phyloP scores from a whole-genome alignment of 2,329 filamentous ascomycete species.

The Bipolaris oryzae region DNA sequence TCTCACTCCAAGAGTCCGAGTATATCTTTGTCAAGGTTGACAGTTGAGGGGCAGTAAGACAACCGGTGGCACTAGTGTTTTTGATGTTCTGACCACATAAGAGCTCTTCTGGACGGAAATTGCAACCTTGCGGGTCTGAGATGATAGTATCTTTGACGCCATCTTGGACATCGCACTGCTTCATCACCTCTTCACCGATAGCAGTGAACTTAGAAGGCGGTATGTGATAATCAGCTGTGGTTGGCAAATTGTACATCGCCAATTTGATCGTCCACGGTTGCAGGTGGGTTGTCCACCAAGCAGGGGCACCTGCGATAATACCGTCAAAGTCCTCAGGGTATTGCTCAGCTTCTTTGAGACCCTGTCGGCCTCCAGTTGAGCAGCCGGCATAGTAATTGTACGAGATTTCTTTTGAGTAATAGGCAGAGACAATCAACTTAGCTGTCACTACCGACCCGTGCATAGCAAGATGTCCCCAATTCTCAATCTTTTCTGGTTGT shows the following conservation, averaged over 20 bases:
- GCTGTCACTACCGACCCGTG: conserved; percentile 58
- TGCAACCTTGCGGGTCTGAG: conserved; percentile 53
- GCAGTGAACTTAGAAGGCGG: background rate
- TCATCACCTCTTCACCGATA: conserved; percentile 45
- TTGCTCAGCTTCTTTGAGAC: conserved; percentile 59
- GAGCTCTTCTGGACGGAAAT: conserved; percentile 50
- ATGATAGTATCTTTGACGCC: conserved; percentile 57
- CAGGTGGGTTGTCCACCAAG: conserved; percentile 59
- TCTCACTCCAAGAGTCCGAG: conserved; percentile 50
- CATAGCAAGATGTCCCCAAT: conserved; percentile 48
- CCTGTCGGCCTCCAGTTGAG: conserved; percentile 65
- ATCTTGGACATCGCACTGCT: conserved; percentile 60
- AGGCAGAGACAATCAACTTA: conserved; percentile 56
- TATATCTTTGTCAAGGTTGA: conserved; percentile 52
- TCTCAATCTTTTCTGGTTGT: conserved; percentile 45
- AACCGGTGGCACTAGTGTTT: conserved; percentile 44
- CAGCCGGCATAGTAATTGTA: conserved; percentile 65
- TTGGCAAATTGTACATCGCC: conserved; percentile 57
- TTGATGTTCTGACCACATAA: conserved; percentile 42
- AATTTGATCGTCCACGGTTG: conserved; percentile 54
- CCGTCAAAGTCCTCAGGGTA: conserved; percentile 66
- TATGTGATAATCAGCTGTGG: conserved; percentile 54
- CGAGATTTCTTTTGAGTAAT: conserved; percentile 53
- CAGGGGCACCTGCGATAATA: conserved; percentile 59
- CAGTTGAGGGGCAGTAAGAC: conserved; percentile 54